phyloP scores from a whole-genome alignment of 148 eudicot genomes.

The Hydrangea macrophylla region DNA sequence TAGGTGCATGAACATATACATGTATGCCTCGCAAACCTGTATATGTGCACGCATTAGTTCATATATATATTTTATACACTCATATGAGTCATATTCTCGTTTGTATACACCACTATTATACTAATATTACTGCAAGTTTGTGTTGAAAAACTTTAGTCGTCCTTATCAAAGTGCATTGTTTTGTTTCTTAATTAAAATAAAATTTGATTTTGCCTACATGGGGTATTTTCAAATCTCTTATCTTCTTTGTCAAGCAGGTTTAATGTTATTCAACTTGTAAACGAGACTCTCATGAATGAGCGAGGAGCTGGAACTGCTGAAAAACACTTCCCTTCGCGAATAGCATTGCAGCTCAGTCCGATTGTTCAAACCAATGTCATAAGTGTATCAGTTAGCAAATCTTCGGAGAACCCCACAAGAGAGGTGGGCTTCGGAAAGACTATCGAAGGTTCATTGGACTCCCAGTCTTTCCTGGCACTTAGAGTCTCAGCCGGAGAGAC shows the following conservation, averaged over 20 bases:
- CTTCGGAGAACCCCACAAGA: slow-evolving; percentile 64
- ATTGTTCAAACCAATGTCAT: slow-evolving; percentile 44
- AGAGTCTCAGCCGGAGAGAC: slow-evolving; percentile 54
- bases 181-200: too few relatives aligned
- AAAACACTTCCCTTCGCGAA: slow-evolving; percentile 88
- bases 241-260: slow-evolving; percentile 42
- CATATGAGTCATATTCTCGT: too few relatives aligned
- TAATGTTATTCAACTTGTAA: slow-evolving; percentile 59
- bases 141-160: too few relatives aligned
- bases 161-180: neutral
- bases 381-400: slow-evolving; percentile 70
- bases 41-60: too few relatives aligned
- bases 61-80: too few relatives aligned
- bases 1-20: too few relatives aligned
- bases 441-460: slow-evolving; percentile 61
- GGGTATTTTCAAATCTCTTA: neutral
- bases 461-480: slow-evolving; percentile 49
- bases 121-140: too few relatives aligned
- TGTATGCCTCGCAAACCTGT: too few relatives aligned
- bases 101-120: too few relatives aligned
- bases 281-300: slow-evolving; percentile 48
- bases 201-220: neutral
- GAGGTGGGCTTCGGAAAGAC: slow-evolving; percentile 51
- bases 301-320: slow-evolving; percentile 77
- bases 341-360: slow-evolving; percentile 74